phyloP scores from a whole-genome alignment of 768 basidiomycete species.

The Lactarius sp. region DNA sequence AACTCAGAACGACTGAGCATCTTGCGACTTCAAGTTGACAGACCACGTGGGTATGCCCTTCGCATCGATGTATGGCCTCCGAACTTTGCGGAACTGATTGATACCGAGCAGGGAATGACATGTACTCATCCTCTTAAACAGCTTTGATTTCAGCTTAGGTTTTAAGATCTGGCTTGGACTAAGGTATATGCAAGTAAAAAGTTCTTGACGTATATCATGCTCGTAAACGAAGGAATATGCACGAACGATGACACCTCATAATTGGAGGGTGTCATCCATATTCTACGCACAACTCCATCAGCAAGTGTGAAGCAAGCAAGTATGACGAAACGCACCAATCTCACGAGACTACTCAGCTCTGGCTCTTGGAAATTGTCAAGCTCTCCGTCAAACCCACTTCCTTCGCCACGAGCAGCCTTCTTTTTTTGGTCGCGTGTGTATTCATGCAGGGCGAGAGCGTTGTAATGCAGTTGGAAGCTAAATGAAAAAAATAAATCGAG shows the following conservation, averaged over 20 bases:
- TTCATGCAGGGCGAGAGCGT: conserved; percentile 4
- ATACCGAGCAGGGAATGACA: too few relatives aligned
- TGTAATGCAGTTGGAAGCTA: conserved; percentile 14
- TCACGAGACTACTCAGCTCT: conserved; percentile 17
- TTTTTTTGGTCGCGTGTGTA: conserved; percentile 12
- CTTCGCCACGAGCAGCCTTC: conserved; percentile 1
- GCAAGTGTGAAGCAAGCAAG: background rate
- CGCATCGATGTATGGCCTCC: too few relatives aligned
- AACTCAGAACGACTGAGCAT: too few relatives aligned
- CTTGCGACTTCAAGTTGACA: too few relatives aligned
- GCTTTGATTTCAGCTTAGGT: too few relatives aligned
- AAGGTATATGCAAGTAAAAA: background rate
- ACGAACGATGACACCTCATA: background rate
- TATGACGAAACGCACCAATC: conserved; percentile 5
- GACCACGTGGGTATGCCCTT: too few relatives aligned
- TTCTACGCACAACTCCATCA: background rate
- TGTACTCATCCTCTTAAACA: too few relatives aligned
- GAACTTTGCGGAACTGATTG: too few relatives aligned
- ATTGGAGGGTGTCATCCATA: conserved; percentile 1
- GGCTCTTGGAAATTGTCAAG: conserved; percentile 19
- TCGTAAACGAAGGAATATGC: background rate
- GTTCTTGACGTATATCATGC: background rate
- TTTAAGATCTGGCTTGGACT: too few relatives aligned
- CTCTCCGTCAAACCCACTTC: conserved; percentile 13
- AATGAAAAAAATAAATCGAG: background rate